phyloP scores from a whole-genome alignment of 228 moss, liverwort and hornwort genomes.

The Sphagnum magellanicum region DNA sequence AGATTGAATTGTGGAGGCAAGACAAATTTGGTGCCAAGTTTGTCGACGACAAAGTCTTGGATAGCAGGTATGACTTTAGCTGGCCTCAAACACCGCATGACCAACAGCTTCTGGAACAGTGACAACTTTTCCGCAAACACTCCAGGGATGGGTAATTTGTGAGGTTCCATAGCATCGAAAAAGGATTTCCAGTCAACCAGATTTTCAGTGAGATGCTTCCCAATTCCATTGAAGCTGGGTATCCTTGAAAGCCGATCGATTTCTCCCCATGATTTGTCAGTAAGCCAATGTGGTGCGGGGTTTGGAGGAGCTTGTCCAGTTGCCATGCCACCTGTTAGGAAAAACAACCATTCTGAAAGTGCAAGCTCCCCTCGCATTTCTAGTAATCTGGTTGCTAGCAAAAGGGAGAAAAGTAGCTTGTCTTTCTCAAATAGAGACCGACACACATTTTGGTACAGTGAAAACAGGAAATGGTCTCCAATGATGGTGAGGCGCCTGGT shows the following conservation, averaged over 20 bases:
- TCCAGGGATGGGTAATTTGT: constrained; percentile 45
- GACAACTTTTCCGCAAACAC: constrained; percentile 22
- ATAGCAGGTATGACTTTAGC: constrained; percentile 92
- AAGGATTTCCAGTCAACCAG: constrained; percentile 46
- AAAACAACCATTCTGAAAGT: constrained; percentile 78
- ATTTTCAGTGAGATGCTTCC: constrained; percentile 43
- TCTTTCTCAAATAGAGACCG: constrained; percentile 95
- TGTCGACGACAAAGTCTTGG: constrained; percentile 75
- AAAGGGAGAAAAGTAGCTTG: constrained; percentile 77
- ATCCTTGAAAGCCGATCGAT: constrained; percentile 53
- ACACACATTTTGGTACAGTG: constrained; percentile 77
- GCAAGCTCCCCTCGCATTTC: constrained; percentile 70
- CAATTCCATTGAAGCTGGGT: constrained; percentile 35
- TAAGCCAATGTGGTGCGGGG: constrained; percentile 76
- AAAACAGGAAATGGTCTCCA: constrained; percentile 64
- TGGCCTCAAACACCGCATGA: constrained; percentile 67
- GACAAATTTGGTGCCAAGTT: constrained; percentile 71
- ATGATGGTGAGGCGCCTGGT: constrained; percentile 58
- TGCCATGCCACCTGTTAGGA: constrained; percentile 80
- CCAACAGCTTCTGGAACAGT: constrained; percentile 59
- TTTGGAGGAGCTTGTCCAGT: constrained; percentile 59
- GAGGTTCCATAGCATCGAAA: constrained; percentile 72
- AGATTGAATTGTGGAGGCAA: constrained; percentile 76
- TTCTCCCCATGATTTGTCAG: constrained; percentile 74
- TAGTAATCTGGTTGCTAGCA: constrained; percentile 57